A percentile compares a stretch with the other conserved stretches of the same genome.
These are phyloP conservation scores for Hortaea werneckii DNA, from an alignment of 2,329 filamentous ascomycete species.

Conservation along the genomic window DNA sequence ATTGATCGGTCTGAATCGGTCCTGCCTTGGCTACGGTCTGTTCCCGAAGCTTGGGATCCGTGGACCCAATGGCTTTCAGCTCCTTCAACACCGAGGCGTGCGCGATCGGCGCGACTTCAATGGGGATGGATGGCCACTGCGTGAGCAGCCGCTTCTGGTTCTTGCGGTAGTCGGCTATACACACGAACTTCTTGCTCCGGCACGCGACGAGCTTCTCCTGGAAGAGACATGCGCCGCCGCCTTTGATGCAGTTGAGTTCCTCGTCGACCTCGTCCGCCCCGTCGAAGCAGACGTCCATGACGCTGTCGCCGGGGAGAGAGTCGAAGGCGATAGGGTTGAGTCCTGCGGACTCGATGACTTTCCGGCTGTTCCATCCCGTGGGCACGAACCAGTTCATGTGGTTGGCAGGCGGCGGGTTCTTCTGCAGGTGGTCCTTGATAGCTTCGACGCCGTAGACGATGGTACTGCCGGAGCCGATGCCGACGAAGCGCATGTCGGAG, in stretches of 20 bases:
- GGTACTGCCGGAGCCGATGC: slow-evolving; percentile 72
- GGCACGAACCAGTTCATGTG: slow-evolving; percentile 73
- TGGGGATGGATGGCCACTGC: slow-evolving; percentile 76
- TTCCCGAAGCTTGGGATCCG: slow-evolving; percentile 59
- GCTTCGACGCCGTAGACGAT: slow-evolving; percentile 80
- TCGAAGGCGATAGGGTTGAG: slow-evolving; percentile 70
- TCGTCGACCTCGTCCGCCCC: slow-evolving; percentile 95
- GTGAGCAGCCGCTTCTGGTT: slow-evolving; percentile 63
- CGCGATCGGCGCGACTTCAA: slow-evolving; percentile 83
- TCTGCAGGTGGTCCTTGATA: slow-evolving; percentile 51
- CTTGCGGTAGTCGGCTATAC: slow-evolving; percentile 70
- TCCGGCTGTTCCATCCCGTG: slow-evolving; percentile 82
- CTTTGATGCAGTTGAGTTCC: slow-evolving; percentile 93
- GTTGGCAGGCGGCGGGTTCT: slow-evolving; percentile 34
- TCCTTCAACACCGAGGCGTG: slow-evolving; percentile 65
- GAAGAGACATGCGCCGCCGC: slow-evolving; percentile 91
- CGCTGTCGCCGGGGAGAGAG: slow-evolving; percentile 51
- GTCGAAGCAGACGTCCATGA: slow-evolving; percentile 87
- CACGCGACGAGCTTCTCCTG: slow-evolving; percentile 95
- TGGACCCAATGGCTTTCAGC: slow-evolving; percentile 62
- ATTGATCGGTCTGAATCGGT: slow-evolving; percentile 75
- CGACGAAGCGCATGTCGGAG: slow-evolving; percentile 53
- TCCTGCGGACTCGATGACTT: slow-evolving; percentile 71
- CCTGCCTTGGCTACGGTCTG: slow-evolving; percentile 69
- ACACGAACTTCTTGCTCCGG: slow-evolving; percentile 21